Conservation (phyloP, 148 eudicot species). For the Cornus controversa region DNA sequence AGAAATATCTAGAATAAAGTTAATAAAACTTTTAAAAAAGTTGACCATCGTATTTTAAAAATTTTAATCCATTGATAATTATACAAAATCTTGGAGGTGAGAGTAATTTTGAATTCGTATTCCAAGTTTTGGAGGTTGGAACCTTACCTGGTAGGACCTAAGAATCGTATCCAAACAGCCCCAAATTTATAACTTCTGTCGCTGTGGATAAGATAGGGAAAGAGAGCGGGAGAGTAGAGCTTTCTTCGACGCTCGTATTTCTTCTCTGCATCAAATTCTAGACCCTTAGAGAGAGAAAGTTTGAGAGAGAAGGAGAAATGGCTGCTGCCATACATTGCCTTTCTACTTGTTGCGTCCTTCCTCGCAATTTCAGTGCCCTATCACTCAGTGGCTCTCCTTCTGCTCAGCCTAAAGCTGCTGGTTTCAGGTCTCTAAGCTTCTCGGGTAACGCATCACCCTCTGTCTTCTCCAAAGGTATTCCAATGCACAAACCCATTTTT, state of each 20-base stretch:
- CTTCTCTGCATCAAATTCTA: too few species aligned
- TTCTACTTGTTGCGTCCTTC: slow-evolving; percentile 39
- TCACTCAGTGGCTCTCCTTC: slow-evolving; percentile 35
- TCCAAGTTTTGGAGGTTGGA: too few species aligned
- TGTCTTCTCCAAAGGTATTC: slow-evolving; percentile 59
- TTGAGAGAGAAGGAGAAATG: slow-evolving; percentile 17
- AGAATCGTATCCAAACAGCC: slow-evolving; percentile 12
- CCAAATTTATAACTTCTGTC: not conserved
- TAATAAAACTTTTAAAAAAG: too few species aligned
- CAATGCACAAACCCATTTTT: not conserved
- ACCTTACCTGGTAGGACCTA: too few species aligned
- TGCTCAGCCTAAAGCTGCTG: slow-evolving; percentile 16
- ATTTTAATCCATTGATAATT: too few species aligned
- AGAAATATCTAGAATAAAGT: too few species aligned
- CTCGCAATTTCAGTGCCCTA: slow-evolving; percentile 38
- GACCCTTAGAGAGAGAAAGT: not conserved
- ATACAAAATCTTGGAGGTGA: too few species aligned
- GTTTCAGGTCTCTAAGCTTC: slow-evolving; percentile 49
- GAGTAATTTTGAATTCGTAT: too few species aligned
- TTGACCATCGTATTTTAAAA: too few species aligned
- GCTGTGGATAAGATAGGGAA: slow-evolving; percentile 18
- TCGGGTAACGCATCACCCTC: slow-evolving; percentile 42
- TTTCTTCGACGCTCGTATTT: not conserved
- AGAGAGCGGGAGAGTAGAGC: not conserved
- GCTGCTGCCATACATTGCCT: slow-evolving; percentile 22